Base-by-base conservation (phyloP, 768 basidiomycete species). In the Macrolepiota albuminosa region DNA sequence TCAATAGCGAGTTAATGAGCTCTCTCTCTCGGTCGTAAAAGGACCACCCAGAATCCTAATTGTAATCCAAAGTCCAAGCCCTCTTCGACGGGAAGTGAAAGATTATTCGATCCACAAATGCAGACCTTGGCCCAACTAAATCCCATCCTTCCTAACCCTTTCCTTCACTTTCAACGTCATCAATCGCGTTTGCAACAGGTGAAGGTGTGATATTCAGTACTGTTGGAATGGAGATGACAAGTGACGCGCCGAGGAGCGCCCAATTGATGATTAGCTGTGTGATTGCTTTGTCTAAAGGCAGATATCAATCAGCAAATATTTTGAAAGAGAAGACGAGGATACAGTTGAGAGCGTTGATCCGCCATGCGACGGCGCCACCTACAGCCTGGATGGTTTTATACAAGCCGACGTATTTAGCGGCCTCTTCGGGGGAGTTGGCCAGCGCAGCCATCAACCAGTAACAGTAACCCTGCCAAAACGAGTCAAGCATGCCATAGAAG, bases 361-460 rank as follows among this genome's bases (percentile, higher is more conserved):
- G 64, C 70, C 70, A 71, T 16, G 69, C 69, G 16, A 70, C 69
- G 9, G 70, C 70, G 31, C 70, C 70, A 24, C 70, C 70, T 7
- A 69, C 58, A 4, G 70, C 69, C 61, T 71, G 70, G 58, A 71
- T 67, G 2, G 70, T 68, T 50, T 71, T 71, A 60, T 71, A 71
- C 40, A 71, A 52, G 47, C 70, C 68, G 39, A 71, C 70, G 45
- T 68, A 70, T 56, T 71, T 71, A 31, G 69, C 70, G 11, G 69
- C 70, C 34, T 64, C 64, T 39, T 66, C 63, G 4, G 70, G 70
- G 6, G 66, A 66, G 18, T 69, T 62, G 11, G 70, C 68, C 6
- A 70, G 56, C 1, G 70, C 63, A 46, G 68, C 70, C 70, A 71
- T 71, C 39, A 71, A 37, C 70, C 70, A 71, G 57, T 71, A 71